Evolutionary conservation across 176 grass and related monocot species (phyloP).

Genomic region (Bromus sterilis): DNA sequence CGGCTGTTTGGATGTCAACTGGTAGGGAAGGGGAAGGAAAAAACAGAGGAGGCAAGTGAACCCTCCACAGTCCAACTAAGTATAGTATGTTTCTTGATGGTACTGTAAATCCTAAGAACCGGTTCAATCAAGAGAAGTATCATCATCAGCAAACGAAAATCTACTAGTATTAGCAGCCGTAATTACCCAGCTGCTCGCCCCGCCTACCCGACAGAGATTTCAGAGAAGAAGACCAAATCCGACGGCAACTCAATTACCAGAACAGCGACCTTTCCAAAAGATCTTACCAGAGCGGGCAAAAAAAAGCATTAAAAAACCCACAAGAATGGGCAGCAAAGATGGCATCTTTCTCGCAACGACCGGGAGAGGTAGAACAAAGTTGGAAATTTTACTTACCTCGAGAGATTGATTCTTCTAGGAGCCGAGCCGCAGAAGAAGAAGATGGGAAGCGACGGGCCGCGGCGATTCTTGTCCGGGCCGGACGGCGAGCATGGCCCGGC

Average conservation of each 20-base stretch:
- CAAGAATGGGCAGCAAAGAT: not conserved
- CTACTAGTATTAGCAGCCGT: not conserved
- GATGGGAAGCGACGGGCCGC: slow-evolving; percentile 18
- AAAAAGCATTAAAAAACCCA: not conserved
- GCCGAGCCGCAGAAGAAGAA: not conserved
- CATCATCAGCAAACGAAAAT: slow-evolving; percentile 5
- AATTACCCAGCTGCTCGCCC: not conserved
- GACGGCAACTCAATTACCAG: not conserved
- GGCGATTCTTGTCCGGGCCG: not conserved
- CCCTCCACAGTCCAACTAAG: slow-evolving; percentile 26
- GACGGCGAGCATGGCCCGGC: slow-evolving; percentile 5
- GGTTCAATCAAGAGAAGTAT: not conserved
- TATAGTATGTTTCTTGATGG: not conserved
- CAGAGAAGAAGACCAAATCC: not conserved
- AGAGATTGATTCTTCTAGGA: slow-evolving; percentile 12
- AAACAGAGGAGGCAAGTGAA: slow-evolving; percentile 24
- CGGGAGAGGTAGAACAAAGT: not conserved
- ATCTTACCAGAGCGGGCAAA: not conserved
- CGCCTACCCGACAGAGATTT: not conserved
- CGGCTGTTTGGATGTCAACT: not conserved
- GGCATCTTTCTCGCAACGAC: not conserved
- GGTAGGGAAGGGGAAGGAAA: not conserved
- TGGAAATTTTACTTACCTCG: slow-evolving; percentile 19
- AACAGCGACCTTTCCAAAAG: not conserved
- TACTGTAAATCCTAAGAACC: slow-evolving; percentile 30